Percentiles rank a stretch among this genome's conserved stretches.
Evolutionary conservation across 345 rosid genomes (phyloP).

Genomic region (Rhodamnia argentea): DNA sequence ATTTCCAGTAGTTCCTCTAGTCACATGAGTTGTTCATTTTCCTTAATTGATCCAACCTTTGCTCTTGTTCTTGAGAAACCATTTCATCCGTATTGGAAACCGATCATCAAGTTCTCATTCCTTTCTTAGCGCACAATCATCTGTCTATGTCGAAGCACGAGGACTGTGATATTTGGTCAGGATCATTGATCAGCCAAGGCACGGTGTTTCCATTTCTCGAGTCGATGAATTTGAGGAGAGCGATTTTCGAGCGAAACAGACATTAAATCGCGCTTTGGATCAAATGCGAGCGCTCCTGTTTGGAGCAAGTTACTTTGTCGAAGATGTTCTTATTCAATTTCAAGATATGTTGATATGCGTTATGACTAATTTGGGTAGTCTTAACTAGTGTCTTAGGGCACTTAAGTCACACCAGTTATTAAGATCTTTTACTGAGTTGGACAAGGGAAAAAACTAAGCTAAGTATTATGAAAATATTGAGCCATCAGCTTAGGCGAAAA

Average conservation of each 20-base stretch:
- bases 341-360: background rate
- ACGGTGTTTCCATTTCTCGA: background rate
- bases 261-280: background rate
- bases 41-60: background rate
- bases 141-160: background rate
- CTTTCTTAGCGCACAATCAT: background rate
- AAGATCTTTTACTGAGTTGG: background rate
- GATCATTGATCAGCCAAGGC: background rate
- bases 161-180: background rate
- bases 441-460: background rate
- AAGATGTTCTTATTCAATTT: background rate
- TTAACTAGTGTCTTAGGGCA: background rate
- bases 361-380: background rate
- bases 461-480: background rate
- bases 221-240: background rate
- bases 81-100: background rate
- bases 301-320: background rate
- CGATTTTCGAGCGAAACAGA: background rate
- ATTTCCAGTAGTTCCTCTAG: background rate
- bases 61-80: background rate
- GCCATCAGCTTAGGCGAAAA: background rate
- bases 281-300: too few relatives aligned
- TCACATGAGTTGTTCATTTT: background rate
- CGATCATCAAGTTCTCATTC: background rate
- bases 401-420: background rate